Conservation (phyloP, 345 rosid genomes). For the Punica granatum region DNA sequence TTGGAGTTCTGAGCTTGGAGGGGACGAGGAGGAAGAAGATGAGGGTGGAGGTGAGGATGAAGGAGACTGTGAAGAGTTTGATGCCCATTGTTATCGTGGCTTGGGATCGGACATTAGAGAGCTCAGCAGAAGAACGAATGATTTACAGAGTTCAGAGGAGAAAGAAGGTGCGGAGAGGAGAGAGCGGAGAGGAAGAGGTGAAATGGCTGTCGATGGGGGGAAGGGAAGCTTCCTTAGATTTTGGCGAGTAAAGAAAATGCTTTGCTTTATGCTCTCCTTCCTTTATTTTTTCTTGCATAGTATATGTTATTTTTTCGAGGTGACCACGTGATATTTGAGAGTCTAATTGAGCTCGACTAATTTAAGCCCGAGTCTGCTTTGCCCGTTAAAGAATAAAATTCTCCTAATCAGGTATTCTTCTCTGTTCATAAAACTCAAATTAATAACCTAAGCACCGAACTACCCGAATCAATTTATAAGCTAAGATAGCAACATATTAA, state of each 20-base stretch:
- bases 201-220: not conserved
- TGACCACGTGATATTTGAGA: too few species aligned
- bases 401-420: too few species aligned
- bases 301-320: not conserved
- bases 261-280: not conserved
- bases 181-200: conserved; percentile 5
- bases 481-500: too few species aligned
- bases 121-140: not conserved
- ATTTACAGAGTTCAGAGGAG: not conserved
- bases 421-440: too few species aligned
- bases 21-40: conserved; percentile 46
- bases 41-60: conserved; percentile 44
- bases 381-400: too few species aligned
- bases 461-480: too few species aligned
- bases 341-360: too few species aligned
- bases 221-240: not conserved
- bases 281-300: not conserved
- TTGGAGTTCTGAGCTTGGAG: conserved; percentile 29
- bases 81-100: conserved; percentile 30
- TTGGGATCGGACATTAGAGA: not conserved
- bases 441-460: too few species aligned
- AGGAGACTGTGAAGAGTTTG: conserved; percentile 43
- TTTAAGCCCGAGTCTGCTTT: too few species aligned
- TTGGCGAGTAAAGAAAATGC: too few species aligned
- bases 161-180: not conserved